A percentile compares a stretch with the other conserved stretches of the same genome.
Evolutionary conservation across 2,329 filamentous ascomycete genomes (phyloP).

Genomic region (Byssochlamys sp.): DNA sequence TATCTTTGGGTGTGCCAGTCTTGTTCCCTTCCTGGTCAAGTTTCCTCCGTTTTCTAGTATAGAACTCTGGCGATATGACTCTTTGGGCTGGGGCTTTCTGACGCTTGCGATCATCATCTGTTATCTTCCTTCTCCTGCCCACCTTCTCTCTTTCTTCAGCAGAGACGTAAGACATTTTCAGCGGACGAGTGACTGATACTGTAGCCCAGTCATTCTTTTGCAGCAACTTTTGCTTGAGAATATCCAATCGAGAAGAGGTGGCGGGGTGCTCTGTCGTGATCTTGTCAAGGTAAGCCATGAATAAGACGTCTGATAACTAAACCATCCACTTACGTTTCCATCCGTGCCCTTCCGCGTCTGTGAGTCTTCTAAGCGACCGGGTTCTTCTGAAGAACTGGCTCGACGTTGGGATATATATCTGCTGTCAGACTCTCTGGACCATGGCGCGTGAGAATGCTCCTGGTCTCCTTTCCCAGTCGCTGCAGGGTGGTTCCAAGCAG

Average conservation of each 20-base stretch:
- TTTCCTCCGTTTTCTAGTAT: constrained; percentile 3
- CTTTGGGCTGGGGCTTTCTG: constrained; percentile 7
- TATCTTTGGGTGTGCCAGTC: not conserved
- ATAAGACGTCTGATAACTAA: not conserved
- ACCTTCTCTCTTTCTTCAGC: constrained; percentile 22
- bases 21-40: not conserved
- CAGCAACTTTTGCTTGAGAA: constrained; percentile 25
- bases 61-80: constrained; percentile 1
- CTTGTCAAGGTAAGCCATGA: not conserved
- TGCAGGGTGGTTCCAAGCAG: not conserved
- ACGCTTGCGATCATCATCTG: constrained; percentile 20
- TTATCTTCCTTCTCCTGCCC: constrained; percentile 27
- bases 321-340: not conserved
- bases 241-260: constrained; percentile 10
- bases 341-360: not conserved
- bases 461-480: not conserved
- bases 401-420: not conserved
- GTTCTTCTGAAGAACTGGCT: not conserved
- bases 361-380: not conserved
- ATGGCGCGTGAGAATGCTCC: not conserved
- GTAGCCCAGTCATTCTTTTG: constrained; percentile 30
- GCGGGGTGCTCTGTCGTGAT: not conserved
- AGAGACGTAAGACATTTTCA: constrained; percentile 22
- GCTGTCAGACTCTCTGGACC: not conserved
- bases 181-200: constrained; percentile 23